A percentile compares a stretch with the other conserved stretches of the same genome.
Evolutionary conservation across 305 asterid genomes (phyloP).

Genomic region (Rubia balearica): DNA sequence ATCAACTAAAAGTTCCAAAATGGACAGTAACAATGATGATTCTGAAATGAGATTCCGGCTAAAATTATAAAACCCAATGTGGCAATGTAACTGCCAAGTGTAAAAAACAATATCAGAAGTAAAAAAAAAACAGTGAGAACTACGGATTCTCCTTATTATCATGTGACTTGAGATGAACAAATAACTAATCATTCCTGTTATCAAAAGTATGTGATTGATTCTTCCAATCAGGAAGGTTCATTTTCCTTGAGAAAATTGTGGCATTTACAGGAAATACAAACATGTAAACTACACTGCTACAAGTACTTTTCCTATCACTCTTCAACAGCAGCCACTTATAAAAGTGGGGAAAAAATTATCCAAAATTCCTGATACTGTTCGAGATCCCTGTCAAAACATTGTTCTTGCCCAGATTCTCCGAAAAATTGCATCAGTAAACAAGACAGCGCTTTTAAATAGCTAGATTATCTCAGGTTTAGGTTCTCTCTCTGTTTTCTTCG

Average conservation of each 20-base stretch:
- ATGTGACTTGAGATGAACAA: no score
- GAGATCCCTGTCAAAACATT: neutral
- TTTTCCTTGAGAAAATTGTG: neutral
- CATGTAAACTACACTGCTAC: no score
- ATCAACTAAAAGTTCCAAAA: no score
- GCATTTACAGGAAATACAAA: neutral
- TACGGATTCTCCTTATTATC: no score
- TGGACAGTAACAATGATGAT: no score
- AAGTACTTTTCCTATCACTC: neutral
- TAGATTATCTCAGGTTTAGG: neutral
- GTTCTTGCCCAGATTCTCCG: neutral
- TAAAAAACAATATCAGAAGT: no score
- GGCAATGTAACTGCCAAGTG: no score
- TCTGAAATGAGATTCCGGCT: no score
- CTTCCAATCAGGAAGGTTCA: neutral
- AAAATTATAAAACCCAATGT: no score
- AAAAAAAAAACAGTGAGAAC: no score
- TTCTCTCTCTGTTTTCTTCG: neutral
- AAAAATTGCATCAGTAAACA: neutral
- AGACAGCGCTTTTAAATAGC: neutral
- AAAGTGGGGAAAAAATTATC: neutral
- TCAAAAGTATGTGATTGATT: no score
- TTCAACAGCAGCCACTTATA: neutral
- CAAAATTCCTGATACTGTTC: neutral
- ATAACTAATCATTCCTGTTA: no score